A percentile compares a stretch with the other conserved stretches of the same genome.
Conservation (phyloP, 2,329 filamentous ascomycete genomes). For the Zymoseptoria pseudotritici region DNA sequence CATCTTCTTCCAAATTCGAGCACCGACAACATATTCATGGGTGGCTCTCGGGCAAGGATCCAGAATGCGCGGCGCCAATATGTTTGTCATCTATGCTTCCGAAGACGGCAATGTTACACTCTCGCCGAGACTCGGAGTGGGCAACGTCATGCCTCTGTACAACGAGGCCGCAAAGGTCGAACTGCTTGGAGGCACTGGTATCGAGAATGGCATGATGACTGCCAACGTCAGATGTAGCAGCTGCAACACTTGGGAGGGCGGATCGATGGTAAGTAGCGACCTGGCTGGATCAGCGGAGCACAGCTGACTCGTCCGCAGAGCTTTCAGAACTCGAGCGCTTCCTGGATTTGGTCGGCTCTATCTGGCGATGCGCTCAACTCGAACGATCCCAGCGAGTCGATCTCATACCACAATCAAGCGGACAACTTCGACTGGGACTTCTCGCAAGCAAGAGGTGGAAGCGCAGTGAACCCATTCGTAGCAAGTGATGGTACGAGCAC, state of each 20-base stretch:
- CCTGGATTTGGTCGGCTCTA: constrained; percentile 46
- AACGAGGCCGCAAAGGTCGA: constrained; percentile 38
- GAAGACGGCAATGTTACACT: constrained; percentile 50
- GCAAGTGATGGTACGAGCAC: neutral
- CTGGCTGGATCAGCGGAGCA: too few species aligned
- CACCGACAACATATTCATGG: constrained; percentile 46
- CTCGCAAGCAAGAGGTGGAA: constrained; percentile 44
- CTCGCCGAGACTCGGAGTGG: constrained; percentile 43
- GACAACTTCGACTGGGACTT: constrained; percentile 41
- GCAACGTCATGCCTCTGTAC: constrained; percentile 37
- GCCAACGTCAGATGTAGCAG: constrained; percentile 51
- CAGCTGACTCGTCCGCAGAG: constrained; percentile 18
- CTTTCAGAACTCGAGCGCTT: constrained; percentile 35
- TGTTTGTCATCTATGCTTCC: constrained; percentile 52
- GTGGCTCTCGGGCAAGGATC: constrained; percentile 49
- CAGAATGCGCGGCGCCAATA: constrained; percentile 47
- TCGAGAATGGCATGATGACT: constrained; percentile 45
- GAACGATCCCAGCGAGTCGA: constrained; percentile 35
- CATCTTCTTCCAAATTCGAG: constrained; percentile 52
- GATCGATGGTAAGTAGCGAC: constrained; percentile 32
- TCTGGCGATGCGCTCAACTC: constrained; percentile 43
- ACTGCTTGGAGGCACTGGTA: constrained; percentile 47
- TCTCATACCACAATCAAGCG: constrained; percentile 40
- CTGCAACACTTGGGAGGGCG: constrained; percentile 47
- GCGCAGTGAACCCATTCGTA: constrained; percentile 38